Base-by-base conservation (phyloP, 345 rosid genomes). In the Brassica incana region DNA sequence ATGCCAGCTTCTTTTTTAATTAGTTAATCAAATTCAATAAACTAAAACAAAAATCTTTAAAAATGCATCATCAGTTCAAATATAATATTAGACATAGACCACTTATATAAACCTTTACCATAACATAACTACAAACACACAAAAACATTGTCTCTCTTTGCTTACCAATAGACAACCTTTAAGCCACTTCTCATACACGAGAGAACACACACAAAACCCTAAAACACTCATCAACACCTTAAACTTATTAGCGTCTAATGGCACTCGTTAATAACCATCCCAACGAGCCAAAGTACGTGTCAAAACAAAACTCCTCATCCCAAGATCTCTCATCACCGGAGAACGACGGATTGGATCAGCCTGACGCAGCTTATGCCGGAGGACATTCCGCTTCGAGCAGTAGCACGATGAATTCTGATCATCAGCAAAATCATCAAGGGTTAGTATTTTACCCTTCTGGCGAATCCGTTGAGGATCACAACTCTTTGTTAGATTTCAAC, bases 401-500 rank as follows among this genome's bases (percentile, higher is more conserved):
- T 73, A 86, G 90, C 72, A 80, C 73, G 1, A 77, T 69, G 36
- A 86, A 84, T 83, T 88, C 90, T 23, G 83, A 81, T 58, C 80
- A 83, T 18, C 83, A 74, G 25, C 78, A 68, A 50, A 64, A 67
- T 10, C 30, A 74, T 18, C 75, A 74, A 69, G 89, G 88, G 16
- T 77, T 84, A 16, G 60, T 77, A 9, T 85, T 87, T 74, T 84
- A 61, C 67, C 77, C 78, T n/a, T 54, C 83, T 3, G 64, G 71
- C 9, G 81, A 83, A 20, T 77, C 72, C 9, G 69, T 81, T 69
- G 80, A 86, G 72, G 89, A 86, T 74, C 76, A 65, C 81, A 85
- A 85, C 69, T 88, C 98, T 73, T 74, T 90, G 84, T 87, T 93
- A 82, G 84, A 88, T 71, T 93, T 93, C 89, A 80, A 84, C 68